Conservation (phyloP, 306 rosid species). For the Styphnolobium japonicum region DNA sequence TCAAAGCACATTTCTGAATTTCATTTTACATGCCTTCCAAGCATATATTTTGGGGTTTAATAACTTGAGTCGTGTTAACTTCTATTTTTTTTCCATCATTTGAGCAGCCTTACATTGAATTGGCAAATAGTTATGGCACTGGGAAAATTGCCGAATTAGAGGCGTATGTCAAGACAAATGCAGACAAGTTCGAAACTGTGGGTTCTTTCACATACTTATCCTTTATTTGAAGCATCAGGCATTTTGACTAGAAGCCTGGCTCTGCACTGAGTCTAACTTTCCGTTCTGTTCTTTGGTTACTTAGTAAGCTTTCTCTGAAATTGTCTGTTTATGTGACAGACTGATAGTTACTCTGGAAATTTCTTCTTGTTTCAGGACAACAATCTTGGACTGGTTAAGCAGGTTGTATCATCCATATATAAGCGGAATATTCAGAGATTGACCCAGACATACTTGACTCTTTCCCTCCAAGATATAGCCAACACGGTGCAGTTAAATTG, state of each 20-base stretch:
- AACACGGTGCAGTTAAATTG: slow-evolving; percentile 60
- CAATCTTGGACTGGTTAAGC: slow-evolving; percentile 83
- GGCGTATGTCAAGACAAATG: slow-evolving; percentile 40
- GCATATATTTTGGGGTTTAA: background rate
- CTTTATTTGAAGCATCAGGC: background rate
- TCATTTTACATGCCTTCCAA: background rate
- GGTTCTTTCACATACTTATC: slow-evolving; percentile 15
- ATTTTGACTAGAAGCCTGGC: background rate
- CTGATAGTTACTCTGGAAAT: background rate
- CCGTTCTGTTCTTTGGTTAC: background rate
- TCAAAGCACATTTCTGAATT: background rate
- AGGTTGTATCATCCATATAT: slow-evolving; percentile 67
- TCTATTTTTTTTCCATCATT: background rate
- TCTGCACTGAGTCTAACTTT: background rate
- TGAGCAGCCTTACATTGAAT: slow-evolving; percentile 63
- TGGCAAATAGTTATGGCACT: slow-evolving; percentile 52
- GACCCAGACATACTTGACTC: slow-evolving; percentile 83
- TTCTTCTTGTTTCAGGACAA: slow-evolving; percentile 48
- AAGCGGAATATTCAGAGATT: slow-evolving; percentile 84
- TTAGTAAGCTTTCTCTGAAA: background rate
- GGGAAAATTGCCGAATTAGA: slow-evolving; percentile 55
- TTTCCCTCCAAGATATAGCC: slow-evolving; percentile 87
- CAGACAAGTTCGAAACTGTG: slow-evolving; percentile 60
- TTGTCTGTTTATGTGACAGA: background rate
- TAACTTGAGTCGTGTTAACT: background rate